Base-by-base conservation (phyloP, 164 flowering plant genomes). In the Vitis riparia region DNA sequence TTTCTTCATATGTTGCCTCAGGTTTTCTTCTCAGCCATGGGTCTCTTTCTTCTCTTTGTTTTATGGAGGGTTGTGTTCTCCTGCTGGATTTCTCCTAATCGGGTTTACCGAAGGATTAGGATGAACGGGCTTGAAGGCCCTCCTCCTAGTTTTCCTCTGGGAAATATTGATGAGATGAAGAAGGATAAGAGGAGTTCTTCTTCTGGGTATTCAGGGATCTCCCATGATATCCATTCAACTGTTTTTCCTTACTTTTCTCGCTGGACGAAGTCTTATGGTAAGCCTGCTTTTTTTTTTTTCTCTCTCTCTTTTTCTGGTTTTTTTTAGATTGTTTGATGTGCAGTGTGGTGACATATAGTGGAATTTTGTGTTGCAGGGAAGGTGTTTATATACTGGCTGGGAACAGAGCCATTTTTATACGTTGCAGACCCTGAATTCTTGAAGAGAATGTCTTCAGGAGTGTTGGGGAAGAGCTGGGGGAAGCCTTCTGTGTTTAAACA, bases 391-490 rank as follows among this genome's bases (percentile, higher is more conserved):
- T 92, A 95, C 72, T 95, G 99, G 99, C 71, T 92, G 37, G 99
- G 99, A 0, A 86, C 89, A 9, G 96, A 95, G 80, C 94, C 98
- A 17, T 95, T 95, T 70, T 44, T 95, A 13, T 92, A 90, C 68
- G 70, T 95, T 9, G 95, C 91, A 27, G 99, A 95, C 1, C 93
- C 99, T 0, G 94, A 87, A 73, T 90, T 92, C 55, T 65, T 92
- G 15, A 91, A 79, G 72, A 72, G 71, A 67, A 83, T 90, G 83
- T 72, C 89, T 0, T 62, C 83, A 7, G 86, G 81, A 2, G 87
- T 90, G 0, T 51, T 75, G 81, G 89, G 81, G 8, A 95, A 86
- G 79, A 78, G 77, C 48, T 95, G 98, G 99, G 99, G 99, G 27
- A 95, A 95, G 73, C 99, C 98, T 0, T 66, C n/a, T 11, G 94